Percentiles rank a stretch among this genome's conserved stretches.
Conservation (phyloP, 1,139 yeast species). For the Pneumocystis jirovecii region DNA sequence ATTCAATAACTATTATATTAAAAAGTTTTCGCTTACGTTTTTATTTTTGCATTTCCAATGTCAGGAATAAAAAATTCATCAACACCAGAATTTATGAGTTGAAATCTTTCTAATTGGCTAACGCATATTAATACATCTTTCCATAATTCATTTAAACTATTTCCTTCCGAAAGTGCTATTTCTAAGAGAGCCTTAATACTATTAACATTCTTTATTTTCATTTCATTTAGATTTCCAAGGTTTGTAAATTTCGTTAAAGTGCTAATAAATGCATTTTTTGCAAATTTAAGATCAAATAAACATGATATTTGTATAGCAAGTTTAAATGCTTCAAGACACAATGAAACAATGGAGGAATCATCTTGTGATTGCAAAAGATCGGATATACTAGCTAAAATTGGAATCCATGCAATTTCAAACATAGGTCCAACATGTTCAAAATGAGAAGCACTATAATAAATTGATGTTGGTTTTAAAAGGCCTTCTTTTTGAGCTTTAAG, state of each 20-base stretch:
- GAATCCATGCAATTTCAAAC: slow-evolving; percentile 47
- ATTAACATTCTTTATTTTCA: slow-evolving; percentile 63
- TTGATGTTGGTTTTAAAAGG: slow-evolving; percentile 19
- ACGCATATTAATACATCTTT: slow-evolving; percentile 63
- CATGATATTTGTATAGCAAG: slow-evolving; percentile 72
- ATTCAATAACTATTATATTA: not conserved
- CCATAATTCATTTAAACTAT: slow-evolving; percentile 64
- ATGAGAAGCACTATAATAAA: slow-evolving; percentile 52
- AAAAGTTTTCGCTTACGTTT: slow-evolving; percentile 13
- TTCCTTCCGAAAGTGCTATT: slow-evolving; percentile 66
- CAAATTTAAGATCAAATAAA: slow-evolving; percentile 67
- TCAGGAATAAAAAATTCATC: slow-evolving; percentile 80
- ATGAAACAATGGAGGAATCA: slow-evolving; percentile 54
- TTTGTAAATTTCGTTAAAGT: slow-evolving; percentile 81
- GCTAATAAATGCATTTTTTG: slow-evolving; percentile 76
- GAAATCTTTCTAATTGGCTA: slow-evolving; percentile 82
- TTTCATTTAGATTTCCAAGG: slow-evolving; percentile 61
- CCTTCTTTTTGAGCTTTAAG: slow-evolving; percentile 34
- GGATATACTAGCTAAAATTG: slow-evolving; percentile 55
- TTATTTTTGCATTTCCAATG: slow-evolving; percentile 56
- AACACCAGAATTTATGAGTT: slow-evolving; percentile 75
- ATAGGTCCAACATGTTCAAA: slow-evolving; percentile 71
- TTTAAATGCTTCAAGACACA: slow-evolving; percentile 73
- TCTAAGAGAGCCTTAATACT: slow-evolving; percentile 66
- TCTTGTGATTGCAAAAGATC: slow-evolving; percentile 76